Evolutionary conservation across 176 grass and related monocot species (phyloP).

Genomic region (Juncus inflexus): DNA sequence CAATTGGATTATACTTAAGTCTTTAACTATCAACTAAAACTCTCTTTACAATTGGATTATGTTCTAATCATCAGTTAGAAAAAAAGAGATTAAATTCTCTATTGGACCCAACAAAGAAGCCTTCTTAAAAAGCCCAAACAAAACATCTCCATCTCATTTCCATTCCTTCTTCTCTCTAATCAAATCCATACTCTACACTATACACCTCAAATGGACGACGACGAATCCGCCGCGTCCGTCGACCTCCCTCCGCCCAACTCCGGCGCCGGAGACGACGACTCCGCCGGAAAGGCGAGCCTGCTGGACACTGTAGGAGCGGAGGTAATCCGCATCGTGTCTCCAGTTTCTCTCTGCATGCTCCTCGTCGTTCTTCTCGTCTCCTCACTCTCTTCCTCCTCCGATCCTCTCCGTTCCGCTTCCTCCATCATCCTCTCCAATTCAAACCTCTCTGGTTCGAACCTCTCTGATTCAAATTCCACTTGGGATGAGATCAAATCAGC

Average conservation of each 20-base stretch:
- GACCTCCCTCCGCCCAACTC: slow-evolving; percentile 22
- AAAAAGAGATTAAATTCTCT: too few relatives aligned
- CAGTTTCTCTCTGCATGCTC: slow-evolving; percentile 89
- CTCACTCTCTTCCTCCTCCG: slow-evolving; percentile 43
- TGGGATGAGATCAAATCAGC: slow-evolving; percentile 58
- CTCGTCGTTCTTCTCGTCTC: slow-evolving; percentile 91
- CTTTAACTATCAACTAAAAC: too few relatives aligned
- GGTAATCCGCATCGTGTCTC: slow-evolving; percentile 75
- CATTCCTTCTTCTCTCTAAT: neutral
- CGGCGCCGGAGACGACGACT: too few relatives aligned
- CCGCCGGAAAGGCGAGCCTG: slow-evolving; percentile 18
- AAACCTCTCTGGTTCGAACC: neutral
- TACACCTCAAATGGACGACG: slow-evolving; percentile 12
- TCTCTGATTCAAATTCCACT: slow-evolving; percentile 11
- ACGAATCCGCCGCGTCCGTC: slow-evolving; percentile 12
- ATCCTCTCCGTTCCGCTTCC: slow-evolving; percentile 12
- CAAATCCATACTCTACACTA: neutral
- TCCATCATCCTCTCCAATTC: slow-evolving; percentile 31
- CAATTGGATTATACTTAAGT: too few relatives aligned
- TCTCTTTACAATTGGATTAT: too few relatives aligned
- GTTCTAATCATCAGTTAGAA: too few relatives aligned
- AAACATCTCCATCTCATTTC: too few relatives aligned
- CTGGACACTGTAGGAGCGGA: slow-evolving; percentile 72
- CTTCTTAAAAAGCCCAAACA: too few relatives aligned
- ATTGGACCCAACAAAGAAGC: too few relatives aligned